phyloP scores from a whole-genome alignment of 2,329 filamentous ascomycete species.

The Xylariaceae sp. region DNA sequence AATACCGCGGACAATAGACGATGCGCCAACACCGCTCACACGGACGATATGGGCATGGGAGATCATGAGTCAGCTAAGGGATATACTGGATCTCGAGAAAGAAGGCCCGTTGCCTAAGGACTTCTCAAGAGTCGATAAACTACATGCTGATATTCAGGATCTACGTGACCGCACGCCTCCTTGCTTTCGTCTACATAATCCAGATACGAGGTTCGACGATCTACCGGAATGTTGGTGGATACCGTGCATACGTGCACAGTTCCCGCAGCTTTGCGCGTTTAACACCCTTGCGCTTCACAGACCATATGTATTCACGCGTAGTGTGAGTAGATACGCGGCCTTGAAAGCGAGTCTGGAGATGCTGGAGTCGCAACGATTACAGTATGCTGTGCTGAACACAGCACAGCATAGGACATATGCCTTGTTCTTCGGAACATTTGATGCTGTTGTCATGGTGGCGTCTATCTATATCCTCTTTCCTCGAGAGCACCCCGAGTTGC shows the following conservation, averaged over 20 bases:
- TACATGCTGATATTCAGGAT: slow-evolving; percentile 51
- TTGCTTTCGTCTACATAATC: slow-evolving; percentile 52
- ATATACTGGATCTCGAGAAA: slow-evolving; percentile 55
- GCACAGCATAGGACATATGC: slow-evolving; percentile 54
- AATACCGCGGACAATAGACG: slow-evolving; percentile 44
- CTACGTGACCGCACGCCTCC: slow-evolving; percentile 50
- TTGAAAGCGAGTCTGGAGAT: slow-evolving; percentile 55
- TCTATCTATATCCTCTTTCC: slow-evolving; percentile 62
- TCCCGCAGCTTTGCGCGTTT: slow-evolving; percentile 51
- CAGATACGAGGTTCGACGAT: slow-evolving; percentile 56
- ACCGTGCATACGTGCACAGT: slow-evolving; percentile 41
- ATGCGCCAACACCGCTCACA: slow-evolving; percentile 57
- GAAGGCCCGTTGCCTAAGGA: slow-evolving; percentile 55
- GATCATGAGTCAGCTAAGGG: slow-evolving; percentile 46
- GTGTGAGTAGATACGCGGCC: slow-evolving; percentile 52
- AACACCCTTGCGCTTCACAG: slow-evolving; percentile 59
- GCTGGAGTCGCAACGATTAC: slow-evolving; percentile 51
- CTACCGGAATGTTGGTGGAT: slow-evolving; percentile 55
- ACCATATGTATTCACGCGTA: slow-evolving; percentile 59
- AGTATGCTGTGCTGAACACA: slow-evolving; percentile 48
- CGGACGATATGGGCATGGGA: slow-evolving; percentile 50
- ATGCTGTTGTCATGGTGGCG: slow-evolving; percentile 60
- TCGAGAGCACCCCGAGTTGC: slow-evolving; percentile 49
- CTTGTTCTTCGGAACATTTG: slow-evolving; percentile 62
- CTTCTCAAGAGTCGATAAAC: slow-evolving; percentile 50